Evolutionary conservation across 306 rosid species (phyloP).

Genomic region (Heteromeles arbutifolia): DNA sequence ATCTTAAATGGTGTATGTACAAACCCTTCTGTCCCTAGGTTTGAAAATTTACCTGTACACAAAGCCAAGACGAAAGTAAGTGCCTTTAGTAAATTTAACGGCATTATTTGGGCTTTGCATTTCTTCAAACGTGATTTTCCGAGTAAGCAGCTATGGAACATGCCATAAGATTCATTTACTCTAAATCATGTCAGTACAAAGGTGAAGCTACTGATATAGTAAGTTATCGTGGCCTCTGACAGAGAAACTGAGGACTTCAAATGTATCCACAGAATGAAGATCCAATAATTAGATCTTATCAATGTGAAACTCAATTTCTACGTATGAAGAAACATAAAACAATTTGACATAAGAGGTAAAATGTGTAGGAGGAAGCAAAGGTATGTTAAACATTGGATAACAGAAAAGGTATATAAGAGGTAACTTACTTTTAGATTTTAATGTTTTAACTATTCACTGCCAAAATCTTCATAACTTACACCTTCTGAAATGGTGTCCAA

Average conservation of each 20-base stretch:
- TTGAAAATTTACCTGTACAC: conserved; percentile 42
- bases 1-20: conserved; percentile 46
- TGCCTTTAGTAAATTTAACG: neutral
- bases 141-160: neutral
- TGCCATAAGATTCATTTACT: neutral
- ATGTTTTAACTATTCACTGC: conserved; percentile 54
- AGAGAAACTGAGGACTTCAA: neutral
- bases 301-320: neutral
- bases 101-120: neutral
- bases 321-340: neutral
- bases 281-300: neutral
- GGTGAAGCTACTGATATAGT: neutral
- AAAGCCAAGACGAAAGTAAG: conserved; percentile 1
- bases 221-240: neutral
- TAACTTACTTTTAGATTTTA: conserved; percentile 12
- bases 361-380: neutral
- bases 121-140: neutral
- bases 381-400: neutral
- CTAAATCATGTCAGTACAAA: neutral
- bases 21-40: conserved; percentile 16
- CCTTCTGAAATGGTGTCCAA: conserved; percentile 81
- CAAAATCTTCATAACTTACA: conserved; percentile 79
- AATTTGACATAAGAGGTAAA: neutral
- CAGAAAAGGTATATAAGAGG: neutral
- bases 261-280: neutral